Evolutionary conservation across 148 eudicot genomes (phyloP).

Genomic region (Fagopyrum homotropicum): DNA sequence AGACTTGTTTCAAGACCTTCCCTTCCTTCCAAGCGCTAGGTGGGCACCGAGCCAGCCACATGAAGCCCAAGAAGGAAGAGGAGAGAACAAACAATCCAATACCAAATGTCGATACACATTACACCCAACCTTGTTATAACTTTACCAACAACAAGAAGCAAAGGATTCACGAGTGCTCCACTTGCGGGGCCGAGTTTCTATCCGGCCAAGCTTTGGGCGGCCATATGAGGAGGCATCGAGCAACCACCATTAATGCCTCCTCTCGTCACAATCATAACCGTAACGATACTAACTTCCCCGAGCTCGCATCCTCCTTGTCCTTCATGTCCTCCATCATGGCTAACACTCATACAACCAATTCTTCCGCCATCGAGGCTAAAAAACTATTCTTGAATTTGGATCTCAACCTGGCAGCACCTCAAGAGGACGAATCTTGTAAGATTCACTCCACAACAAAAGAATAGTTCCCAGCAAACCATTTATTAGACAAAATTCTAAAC

Average conservation of each 20-base stretch:
- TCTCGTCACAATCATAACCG: background rate
- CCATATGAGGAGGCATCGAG: constrained; percentile 63
- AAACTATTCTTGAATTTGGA: constrained; percentile 32
- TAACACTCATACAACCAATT: background rate
- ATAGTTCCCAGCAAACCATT: background rate
- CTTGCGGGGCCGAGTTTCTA: constrained; percentile 48
- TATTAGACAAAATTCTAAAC: too few species aligned
- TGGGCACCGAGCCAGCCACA: constrained; percentile 43
- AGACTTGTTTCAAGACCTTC: constrained; percentile 48
- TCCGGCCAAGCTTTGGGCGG: constrained; percentile 65
- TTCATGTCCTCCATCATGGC: constrained; percentile 5
- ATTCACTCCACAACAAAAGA: background rate
- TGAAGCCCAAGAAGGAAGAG: constrained; percentile 32
- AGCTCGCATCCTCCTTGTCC: background rate
- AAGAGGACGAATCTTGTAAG: constrained; percentile 17
- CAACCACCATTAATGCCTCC: background rate
- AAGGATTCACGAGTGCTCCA: constrained; percentile 51
- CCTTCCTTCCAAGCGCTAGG: constrained; percentile 68
- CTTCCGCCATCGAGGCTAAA: background rate
- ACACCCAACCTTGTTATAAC: background rate
- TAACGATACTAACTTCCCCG: background rate
- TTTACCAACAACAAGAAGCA: constrained; percentile 12
- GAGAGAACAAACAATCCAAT: background rate
- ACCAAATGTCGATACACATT: background rate
- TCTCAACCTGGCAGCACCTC: constrained; percentile 52